Conservation (phyloP, 257 asterid species). For the Solanum paucissectum region DNA sequence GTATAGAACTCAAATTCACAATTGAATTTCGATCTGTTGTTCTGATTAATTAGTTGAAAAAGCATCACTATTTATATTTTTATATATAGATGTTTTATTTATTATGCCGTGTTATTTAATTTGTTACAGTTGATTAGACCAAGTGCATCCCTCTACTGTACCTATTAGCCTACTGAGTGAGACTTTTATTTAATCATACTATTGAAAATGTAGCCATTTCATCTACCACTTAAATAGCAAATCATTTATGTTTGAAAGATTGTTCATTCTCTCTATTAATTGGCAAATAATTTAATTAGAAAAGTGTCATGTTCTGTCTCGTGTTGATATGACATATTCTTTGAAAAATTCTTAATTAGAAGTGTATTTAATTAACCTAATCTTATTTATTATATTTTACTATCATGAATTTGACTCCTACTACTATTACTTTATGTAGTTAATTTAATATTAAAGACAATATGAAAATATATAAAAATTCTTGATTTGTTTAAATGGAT, state of each 20-base stretch:
- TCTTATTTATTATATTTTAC: neutral
- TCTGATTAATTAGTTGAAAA: neutral
- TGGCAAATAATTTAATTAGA: neutral
- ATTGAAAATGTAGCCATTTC: neutral
- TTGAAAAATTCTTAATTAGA: neutral
- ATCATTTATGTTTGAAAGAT: neutral
- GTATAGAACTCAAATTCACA: neutral
- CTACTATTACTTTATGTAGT: neutral
- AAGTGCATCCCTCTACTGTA: neutral
- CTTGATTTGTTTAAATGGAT: neutral
- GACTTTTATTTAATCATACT: neutral
- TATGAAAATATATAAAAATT: too few relatives aligned
- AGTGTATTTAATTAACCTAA: neutral
- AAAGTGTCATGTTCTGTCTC: neutral
- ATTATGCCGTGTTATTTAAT: neutral
- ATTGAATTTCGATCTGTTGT: neutral
- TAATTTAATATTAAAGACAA: too few relatives aligned
- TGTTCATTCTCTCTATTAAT: neutral
- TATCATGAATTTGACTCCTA: neutral
- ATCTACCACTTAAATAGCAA: neutral
- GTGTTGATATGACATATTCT: neutral
- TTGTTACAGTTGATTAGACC: neutral
- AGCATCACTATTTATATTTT: neutral
- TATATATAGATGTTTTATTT: neutral
- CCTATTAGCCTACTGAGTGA: neutral